A percentile compares a stretch with the other conserved stretches of the same genome.
phyloP scores from a whole-genome alignment of 179 eudicot genomes.

The Vitellaria paradoxa region DNA sequence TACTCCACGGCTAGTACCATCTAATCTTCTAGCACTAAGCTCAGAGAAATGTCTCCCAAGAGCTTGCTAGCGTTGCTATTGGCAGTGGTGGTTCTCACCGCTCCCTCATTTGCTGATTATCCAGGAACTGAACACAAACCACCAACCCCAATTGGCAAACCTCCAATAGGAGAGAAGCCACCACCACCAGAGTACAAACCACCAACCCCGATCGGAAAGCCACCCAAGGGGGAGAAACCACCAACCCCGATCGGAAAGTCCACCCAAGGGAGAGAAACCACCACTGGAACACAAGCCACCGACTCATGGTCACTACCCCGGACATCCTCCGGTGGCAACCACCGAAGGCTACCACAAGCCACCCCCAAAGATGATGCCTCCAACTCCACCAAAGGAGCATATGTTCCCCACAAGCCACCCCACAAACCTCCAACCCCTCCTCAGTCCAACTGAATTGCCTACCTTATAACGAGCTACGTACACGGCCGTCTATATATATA shows the following conservation, averaged over 20 bases:
- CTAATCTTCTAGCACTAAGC: neutral
- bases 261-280: neutral
- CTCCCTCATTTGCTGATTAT: neutral
- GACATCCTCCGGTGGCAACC: neutral
- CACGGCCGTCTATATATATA: neutral
- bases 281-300: conserved; percentile 10
- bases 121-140: conserved; percentile 5
- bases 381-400: conserved; percentile 2
- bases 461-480: neutral
- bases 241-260: too few species aligned
- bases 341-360: neutral
- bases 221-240: too few species aligned
- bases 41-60: neutral
- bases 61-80: neutral
- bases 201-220: too few species aligned
- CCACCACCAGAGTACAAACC: too few species aligned
- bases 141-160: neutral
- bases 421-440: conserved; percentile 4
- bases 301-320: conserved; percentile 7
- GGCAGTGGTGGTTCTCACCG: conserved; percentile 15
- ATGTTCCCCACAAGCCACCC: conserved; percentile 8
- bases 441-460: conserved; percentile 1
- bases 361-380: neutral
- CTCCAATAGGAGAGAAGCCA: too few species aligned
- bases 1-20: neutral